A percentile compares a stretch with the other conserved stretches of the same genome.
Evolutionary conservation across 2,329 filamentous ascomycete species (phyloP).

Genomic region (Xylariaceae sp.): DNA sequence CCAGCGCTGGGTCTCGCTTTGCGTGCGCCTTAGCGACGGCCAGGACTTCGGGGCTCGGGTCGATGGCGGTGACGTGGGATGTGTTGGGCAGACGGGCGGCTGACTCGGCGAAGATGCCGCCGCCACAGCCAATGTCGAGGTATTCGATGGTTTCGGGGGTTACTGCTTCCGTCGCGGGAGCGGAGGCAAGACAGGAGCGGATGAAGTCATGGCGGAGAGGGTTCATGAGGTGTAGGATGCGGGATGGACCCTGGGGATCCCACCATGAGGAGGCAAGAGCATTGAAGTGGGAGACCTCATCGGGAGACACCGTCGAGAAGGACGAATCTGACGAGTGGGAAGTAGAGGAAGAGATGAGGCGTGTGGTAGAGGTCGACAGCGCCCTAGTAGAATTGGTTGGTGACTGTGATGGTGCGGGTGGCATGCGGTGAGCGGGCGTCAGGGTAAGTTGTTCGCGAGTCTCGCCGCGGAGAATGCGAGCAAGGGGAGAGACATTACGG

Average conservation of each 20-base stretch:
- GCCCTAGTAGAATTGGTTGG: background rate
- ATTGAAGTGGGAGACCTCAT: constrained; percentile 92
- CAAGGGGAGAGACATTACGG: no score
- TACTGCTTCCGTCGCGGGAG: constrained; percentile 36
- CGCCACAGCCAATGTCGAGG: constrained; percentile 92
- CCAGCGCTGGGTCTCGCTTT: constrained; percentile 65
- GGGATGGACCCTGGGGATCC: constrained; percentile 89
- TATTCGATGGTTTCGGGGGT: constrained; percentile 53
- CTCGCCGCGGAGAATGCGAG: no score
- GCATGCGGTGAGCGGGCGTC: no score
- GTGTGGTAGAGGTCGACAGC: constrained; percentile 4
- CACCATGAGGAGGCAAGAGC: constrained; percentile 92
- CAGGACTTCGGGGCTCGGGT: constrained; percentile 71
- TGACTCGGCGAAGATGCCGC: constrained; percentile 91
- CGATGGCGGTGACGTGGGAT: constrained; percentile 66
- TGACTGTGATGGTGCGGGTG: background rate
- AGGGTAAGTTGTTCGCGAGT: no score
- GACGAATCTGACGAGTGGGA: constrained; percentile 17
- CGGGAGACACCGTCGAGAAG: constrained; percentile 74
- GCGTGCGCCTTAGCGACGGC: constrained; percentile 73
- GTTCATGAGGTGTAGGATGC: constrained; percentile 96
- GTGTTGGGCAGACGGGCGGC: constrained; percentile 66
- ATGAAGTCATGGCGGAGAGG: constrained; percentile 94
- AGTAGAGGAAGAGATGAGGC: constrained; percentile 7
- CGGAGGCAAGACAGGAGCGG: constrained; percentile 60